Evolutionary conservation across 768 basidiomycete genomes (phyloP).

Genomic region (Hypholoma fasciculare): DNA sequence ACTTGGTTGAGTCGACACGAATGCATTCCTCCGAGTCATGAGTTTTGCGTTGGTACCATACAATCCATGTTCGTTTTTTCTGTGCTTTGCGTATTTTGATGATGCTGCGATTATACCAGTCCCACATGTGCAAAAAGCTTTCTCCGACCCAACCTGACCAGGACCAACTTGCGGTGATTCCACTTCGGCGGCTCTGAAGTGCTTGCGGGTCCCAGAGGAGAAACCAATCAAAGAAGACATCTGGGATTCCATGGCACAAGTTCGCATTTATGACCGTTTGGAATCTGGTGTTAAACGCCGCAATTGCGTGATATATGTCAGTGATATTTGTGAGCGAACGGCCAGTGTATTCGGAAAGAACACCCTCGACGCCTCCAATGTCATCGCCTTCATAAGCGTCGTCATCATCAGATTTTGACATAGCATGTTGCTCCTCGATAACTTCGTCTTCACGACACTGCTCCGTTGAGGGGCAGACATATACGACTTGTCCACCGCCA

Average conservation of each 20-base stretch:
- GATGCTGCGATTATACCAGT: not conserved
- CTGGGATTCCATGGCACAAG: conserved; percentile 9
- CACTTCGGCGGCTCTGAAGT: not conserved
- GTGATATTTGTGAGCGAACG: conserved; percentile 3
- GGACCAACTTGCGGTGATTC: conserved; percentile 8
- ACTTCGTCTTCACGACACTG: conserved; percentile 11
- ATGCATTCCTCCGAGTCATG: conserved; percentile 5
- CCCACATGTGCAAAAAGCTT: conserved; percentile 1
- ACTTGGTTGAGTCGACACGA: conserved; percentile 1
- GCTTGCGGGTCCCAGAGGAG: conserved; percentile 7
- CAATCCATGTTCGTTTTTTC: conserved; percentile 7
- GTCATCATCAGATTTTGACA: not conserved
- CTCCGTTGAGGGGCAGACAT: not conserved
- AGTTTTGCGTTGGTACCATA: conserved; percentile 11
- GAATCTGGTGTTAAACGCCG: conserved; percentile 1
- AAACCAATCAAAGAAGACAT: conserved; percentile 12
- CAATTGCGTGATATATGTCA: conserved; percentile 12
- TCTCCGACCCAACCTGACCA: conserved; percentile 12
- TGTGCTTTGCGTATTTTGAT: conserved; percentile 1
- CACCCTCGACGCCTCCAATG: not conserved
- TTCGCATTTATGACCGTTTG: not conserved
- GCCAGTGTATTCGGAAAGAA: conserved; percentile 1
- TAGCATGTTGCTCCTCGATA: not conserved
- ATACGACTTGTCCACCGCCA: conserved; percentile 7
- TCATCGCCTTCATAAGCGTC: not conserved